A percentile compares a stretch with the other conserved stretches of the same genome.
Conservation (phyloP, 768 basidiomycete genomes). For the Termitomyces sp. region DNA sequence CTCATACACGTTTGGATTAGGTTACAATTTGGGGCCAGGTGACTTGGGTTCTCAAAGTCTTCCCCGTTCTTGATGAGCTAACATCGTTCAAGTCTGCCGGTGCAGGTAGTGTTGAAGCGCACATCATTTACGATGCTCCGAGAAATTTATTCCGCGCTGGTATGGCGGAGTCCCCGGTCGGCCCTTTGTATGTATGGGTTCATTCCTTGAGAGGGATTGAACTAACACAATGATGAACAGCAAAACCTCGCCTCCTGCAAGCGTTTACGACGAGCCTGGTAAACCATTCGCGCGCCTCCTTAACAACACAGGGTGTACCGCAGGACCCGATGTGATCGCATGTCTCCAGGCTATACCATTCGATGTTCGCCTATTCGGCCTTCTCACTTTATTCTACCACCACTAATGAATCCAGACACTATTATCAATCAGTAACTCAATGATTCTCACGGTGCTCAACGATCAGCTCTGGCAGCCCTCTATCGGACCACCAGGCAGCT, state of each 20-base stretch:
- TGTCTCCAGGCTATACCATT: conserved; percentile 45
- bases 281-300: conserved; percentile 45
- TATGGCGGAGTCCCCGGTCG: conserved; percentile 47
- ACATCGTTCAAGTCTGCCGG: conserved; percentile 39
- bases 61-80: background rate
- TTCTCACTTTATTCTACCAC: background rate
- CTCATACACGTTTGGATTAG: conserved; percentile 18
- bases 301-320: conserved; percentile 38
- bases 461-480: conserved; percentile 53
- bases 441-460: conserved; percentile 43
- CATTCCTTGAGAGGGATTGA: background rate
- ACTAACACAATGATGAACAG: conserved; percentile 19
- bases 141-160: conserved; percentile 42
- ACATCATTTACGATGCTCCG: conserved; percentile 37
- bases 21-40: conserved; percentile 48
- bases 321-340: conserved; percentile 29
- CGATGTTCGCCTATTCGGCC: conserved; percentile 21
- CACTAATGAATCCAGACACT: conserved; percentile 34
- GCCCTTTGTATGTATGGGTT: conserved; percentile 40
- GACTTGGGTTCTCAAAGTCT: background rate
- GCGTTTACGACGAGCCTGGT: conserved; percentile 45
- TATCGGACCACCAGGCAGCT: conserved; percentile 45
- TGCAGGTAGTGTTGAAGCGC: conserved; percentile 43
- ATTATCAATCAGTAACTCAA: conserved; percentile 38
- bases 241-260: conserved; percentile 42